Base-by-base conservation (phyloP, 2,329 filamentous ascomycete species). In the Neonectria magnoliae region DNA sequence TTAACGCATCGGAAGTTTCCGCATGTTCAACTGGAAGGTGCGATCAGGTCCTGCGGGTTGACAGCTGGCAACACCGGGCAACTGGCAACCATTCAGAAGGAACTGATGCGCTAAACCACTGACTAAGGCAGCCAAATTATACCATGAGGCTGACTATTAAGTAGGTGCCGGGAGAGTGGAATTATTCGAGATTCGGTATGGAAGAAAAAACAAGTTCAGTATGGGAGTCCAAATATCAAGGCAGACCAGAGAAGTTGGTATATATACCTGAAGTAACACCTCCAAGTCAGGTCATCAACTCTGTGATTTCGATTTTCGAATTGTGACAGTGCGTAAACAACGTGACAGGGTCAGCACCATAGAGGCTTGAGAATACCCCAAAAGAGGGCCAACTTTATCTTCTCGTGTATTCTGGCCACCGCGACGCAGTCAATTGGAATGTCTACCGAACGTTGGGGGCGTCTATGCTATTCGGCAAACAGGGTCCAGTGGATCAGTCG, bases 381-480 rank as follows among this genome's bases (percentile, higher is more conserved):
- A 67, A 73, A 74, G 72, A 73, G 54, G 65, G 0, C 71, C 67
- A 75, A 72, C 64, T 67, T 41, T 55, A 61, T 72, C 74, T 45
- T 68, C 91, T 92, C 78, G 88, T 91, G 88, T 91, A 90, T 91
- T 89, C 88, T 88, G 79, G 78, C 81, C 81, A 84, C 83, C 85
- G 89, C 80, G 68, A 77, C 70, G 60, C 44, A 71, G 73, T 62
- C 73, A 74, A 80, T 79, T 79, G 89, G 91, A 88, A 79, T 31
- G 59, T 29, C 52, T 47, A 27, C 36, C 44, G 48, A 57, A 36
- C n/a, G 25, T 22, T 33, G 22, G 42, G 48, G 14, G 25, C 25
- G 25, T 47, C 9, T 33, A 36, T 50, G 14, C 8, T 42, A 10
- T 5, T 11, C 14, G n/a, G 18, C 7, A 29, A 38, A 10, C 36